These are phyloP conservation scores for Acacia confusa DNA, from an alignment of 306 rosid species.

Conservation along the genomic window DNA sequence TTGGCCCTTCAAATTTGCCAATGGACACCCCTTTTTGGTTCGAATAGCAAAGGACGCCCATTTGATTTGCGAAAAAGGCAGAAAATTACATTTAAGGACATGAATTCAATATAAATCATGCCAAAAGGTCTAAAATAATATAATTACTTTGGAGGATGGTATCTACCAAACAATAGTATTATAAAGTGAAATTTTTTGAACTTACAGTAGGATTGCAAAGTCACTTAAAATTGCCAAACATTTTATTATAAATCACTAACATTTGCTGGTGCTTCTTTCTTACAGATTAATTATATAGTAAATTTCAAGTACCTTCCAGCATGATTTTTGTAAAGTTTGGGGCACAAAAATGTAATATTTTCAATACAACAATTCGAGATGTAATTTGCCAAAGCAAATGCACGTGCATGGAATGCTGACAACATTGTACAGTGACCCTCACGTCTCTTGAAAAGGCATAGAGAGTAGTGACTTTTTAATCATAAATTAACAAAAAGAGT, in stretches of 20 bases:
- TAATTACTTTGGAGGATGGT: not conserved
- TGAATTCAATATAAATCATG: not conserved
- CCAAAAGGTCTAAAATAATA: not conserved
- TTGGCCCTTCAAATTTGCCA: constrained; percentile 28
- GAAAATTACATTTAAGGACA: not conserved
- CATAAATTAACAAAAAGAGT: constrained; percentile 30
- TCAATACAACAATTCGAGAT: not conserved
- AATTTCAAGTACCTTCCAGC: not conserved
- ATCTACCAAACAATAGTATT: not conserved
- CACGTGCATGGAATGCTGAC: constrained; percentile 43
- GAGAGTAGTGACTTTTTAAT: constrained; percentile 2
- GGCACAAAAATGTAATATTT: not conserved
- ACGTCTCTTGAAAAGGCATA: constrained; percentile 12
- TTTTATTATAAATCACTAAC: not conserved
- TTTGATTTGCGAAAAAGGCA: not conserved
- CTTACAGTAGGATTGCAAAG: not conserved
- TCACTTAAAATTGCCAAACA: not conserved
- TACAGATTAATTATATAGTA: not conserved
- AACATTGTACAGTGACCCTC: not conserved
- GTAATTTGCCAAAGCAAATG: not conserved
- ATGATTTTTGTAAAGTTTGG: not conserved
- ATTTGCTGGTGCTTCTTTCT: not conserved
- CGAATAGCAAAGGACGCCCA: not conserved
- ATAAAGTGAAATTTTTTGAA: not conserved
- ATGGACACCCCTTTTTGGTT: constrained; percentile 14